These are phyloP conservation scores for Cokeromyces recurvatus DNA, from an alignment of 371 early-diverging fungal genomes.

Conservation along the genomic window DNA sequence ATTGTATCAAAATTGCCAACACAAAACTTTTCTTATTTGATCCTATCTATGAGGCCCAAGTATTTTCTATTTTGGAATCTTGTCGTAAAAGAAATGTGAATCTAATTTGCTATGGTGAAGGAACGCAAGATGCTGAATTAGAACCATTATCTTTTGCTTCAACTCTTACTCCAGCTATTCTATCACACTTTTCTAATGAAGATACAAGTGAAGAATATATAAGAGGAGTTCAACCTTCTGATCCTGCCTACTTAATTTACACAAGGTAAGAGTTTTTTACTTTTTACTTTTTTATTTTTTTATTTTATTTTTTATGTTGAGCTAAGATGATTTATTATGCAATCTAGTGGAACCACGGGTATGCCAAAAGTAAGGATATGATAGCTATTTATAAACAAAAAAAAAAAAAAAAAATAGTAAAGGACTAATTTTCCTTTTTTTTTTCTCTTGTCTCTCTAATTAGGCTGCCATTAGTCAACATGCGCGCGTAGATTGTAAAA, in stretches of 20 bases:
- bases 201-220: conserved; percentile 28
- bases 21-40: conserved; percentile 26
- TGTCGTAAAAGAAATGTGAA: conserved; percentile 4
- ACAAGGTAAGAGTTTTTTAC: conserved; percentile 30
- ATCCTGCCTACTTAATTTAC: conserved; percentile 45
- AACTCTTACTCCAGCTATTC: conserved; percentile 22
- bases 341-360: conserved; percentile 41
- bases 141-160: conserved; percentile 17
- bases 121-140: conserved; percentile 20
- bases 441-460: too few species aligned
- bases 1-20: conserved; percentile 24
- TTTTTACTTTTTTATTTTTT: background rate
- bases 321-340: too few species aligned
- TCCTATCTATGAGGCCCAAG: conserved; percentile 18
- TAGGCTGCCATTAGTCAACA: conserved; percentile 28
- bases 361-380: conserved; percentile 23
- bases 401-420: background rate
- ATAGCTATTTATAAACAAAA: background rate
- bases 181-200: conserved; percentile 19
- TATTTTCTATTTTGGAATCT: background rate
- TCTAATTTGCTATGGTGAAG: conserved; percentile 20
- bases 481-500: conserved; percentile 19
- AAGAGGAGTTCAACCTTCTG: conserved; percentile 18
- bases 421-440: too few species aligned
- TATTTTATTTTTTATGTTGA: too few species aligned